Conservation (phyloP, 164 flowering plant genomes). For the Stephania japonica region DNA sequence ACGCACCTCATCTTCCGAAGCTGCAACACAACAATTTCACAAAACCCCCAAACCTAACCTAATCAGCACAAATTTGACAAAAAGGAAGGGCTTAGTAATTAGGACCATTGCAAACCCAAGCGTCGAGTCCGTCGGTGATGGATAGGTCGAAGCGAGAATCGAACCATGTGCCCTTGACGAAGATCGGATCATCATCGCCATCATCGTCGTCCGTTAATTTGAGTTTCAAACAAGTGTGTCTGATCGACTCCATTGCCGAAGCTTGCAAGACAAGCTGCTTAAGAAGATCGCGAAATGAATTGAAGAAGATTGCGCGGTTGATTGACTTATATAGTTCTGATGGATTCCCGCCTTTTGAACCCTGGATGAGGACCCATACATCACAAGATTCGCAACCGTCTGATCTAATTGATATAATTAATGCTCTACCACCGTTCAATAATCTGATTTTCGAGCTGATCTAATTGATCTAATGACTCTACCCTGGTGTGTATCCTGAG, state of each 20-base stretch:
- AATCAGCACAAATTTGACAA: neutral
- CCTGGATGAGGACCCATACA: too few relatives aligned
- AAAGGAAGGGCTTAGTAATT: neutral
- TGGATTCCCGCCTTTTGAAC: too few relatives aligned
- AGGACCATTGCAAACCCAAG: conserved; percentile 80
- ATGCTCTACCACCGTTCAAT: too few relatives aligned
- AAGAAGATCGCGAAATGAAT: too few relatives aligned
- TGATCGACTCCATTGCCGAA: conserved; percentile 23
- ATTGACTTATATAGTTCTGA: too few relatives aligned
- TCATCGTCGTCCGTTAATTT: conserved; percentile 20
- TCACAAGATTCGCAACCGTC: too few relatives aligned
- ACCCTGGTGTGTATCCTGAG: too few relatives aligned
- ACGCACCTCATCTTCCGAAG: conserved; percentile 62
- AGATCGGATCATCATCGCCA: conserved; percentile 29
- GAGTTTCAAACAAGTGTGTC: conserved; percentile 67
- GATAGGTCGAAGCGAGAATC: conserved; percentile 54
- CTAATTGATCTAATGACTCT: too few relatives aligned
- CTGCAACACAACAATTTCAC: conserved; percentile 25
- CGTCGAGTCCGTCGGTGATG: conserved; percentile 55
- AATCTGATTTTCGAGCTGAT: too few relatives aligned
- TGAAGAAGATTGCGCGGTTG: too few relatives aligned
- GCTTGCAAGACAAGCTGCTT: conserved; percentile 4
- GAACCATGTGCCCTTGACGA: conserved; percentile 72
- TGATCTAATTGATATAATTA: too few relatives aligned
- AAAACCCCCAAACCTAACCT: neutral